Percentiles rank a stretch among this genome's conserved stretches.
phyloP scores from a whole-genome alignment of 2,329 filamentous ascomycete genomes.

The Penicillium sp. region DNA sequence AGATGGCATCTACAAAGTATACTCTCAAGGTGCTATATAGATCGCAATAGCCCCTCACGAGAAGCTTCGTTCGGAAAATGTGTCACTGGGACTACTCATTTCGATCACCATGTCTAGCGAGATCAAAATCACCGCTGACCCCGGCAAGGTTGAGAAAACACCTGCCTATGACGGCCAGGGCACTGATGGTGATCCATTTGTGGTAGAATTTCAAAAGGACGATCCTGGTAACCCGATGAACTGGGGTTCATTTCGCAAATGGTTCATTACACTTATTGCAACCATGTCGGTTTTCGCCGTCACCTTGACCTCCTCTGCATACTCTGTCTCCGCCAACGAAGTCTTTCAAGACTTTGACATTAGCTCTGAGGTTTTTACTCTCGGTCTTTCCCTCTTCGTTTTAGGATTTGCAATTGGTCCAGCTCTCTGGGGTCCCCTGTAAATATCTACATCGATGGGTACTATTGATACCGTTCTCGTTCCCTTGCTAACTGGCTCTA shows the following conservation, averaged over 20 bases:
- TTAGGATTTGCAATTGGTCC: constrained; percentile 41
- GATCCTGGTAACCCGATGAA: constrained; percentile 35
- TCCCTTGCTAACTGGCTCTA: background rate
- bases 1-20: too few species aligned
- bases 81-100: too few species aligned
- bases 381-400: constrained; percentile 40
- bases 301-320: constrained; percentile 6
- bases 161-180: constrained; percentile 31
- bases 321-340: constrained; percentile 12
- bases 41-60: too few species aligned
- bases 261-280: constrained; percentile 25
- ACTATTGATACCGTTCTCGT: too few species aligned
- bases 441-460: too few species aligned
- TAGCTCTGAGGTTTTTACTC: constrained; percentile 27
- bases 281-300: constrained; percentile 21
- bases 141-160: background rate
- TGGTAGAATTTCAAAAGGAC: constrained; percentile 31
- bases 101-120: too few species aligned
- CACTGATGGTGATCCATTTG: constrained; percentile 32
- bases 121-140: background rate
- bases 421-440: constrained; percentile 30
- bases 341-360: constrained; percentile 30
- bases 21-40: too few species aligned
- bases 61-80: too few species aligned
- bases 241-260: constrained; percentile 28